Percentiles rank a stretch among this genome's conserved stretches.
Evolutionary conservation across 2,329 filamentous ascomycete species (phyloP).

Genomic region (Kalaharituber pfeilii): DNA sequence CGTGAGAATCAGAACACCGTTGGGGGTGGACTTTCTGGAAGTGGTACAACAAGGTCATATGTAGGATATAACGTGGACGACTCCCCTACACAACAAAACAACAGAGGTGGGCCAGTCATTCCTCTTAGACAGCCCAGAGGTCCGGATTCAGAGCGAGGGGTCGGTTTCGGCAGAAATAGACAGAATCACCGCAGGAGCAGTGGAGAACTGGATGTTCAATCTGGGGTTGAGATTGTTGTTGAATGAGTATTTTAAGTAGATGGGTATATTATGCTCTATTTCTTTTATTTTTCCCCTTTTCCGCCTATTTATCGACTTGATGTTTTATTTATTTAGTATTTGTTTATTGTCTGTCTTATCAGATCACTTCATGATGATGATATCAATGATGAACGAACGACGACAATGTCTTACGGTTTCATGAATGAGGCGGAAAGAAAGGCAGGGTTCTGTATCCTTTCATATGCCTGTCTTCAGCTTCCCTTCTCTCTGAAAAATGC

Average conservation of each 20-base stretch:
- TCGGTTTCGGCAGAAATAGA: constrained; percentile 20
- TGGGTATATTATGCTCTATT: background rate
- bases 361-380: constrained; percentile 1
- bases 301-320: background rate
- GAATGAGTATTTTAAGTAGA: constrained; percentile 7
- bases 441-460: background rate
- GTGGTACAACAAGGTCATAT: constrained; percentile 11
- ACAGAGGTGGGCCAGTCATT: constrained; percentile 18
- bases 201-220: constrained; percentile 21
- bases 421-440: background rate
- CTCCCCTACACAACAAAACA: constrained; percentile 4
- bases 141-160: constrained; percentile 23
- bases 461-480: background rate
- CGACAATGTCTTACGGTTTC: background rate
- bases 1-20: background rate
- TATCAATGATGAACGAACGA: constrained; percentile 1
- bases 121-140: constrained; percentile 23
- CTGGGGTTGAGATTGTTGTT: constrained; percentile 24
- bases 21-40: constrained; percentile 10
- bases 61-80: constrained; percentile 18
- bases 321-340: background rate
- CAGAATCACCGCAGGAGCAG: constrained; percentile 13
- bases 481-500: background rate
- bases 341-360: background rate
- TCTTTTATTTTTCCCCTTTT: background rate